phyloP scores from a whole-genome alignment of 139 green algal genomes.

The Picochlorum sp. region DNA sequence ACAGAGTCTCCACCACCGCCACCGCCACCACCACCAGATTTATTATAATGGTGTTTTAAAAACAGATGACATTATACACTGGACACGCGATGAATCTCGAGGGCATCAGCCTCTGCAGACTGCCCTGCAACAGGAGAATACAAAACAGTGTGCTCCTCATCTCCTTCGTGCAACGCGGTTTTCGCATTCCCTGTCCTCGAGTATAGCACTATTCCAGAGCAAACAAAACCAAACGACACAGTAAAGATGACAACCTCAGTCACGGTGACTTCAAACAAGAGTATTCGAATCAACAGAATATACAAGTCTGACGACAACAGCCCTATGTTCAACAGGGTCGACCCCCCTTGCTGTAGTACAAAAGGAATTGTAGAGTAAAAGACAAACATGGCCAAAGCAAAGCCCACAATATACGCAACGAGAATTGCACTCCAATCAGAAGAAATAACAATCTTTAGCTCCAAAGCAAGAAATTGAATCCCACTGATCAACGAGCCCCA shows the following conservation, averaged over 20 bases:
- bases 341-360: constrained; percentile 40
- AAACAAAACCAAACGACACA: constrained; percentile 14
- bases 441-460: constrained; percentile 7
- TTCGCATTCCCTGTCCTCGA: constrained; percentile 13
- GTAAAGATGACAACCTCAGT: constrained; percentile 13
- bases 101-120: no score
- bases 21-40: no score
- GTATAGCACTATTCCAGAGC: constrained; percentile 19
- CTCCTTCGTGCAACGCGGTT: not conserved
- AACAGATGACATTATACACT: no score
- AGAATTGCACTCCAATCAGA: constrained; percentile 8
- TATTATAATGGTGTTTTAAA: no score
- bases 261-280: constrained; percentile 43
- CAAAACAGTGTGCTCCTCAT: not conserved
- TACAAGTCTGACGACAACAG: constrained; percentile 66
- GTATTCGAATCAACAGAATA: constrained; percentile 31
- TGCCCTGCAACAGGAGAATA: no score
- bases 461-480: constrained; percentile 26
- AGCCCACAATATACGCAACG: constrained; percentile 33
- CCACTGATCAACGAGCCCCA: constrained; percentile 40
- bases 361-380: constrained; percentile 57
- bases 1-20: no score
- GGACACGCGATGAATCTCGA: no score
- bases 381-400: constrained; percentile 42
- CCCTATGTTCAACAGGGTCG: constrained; percentile 67